Evolutionary conservation across 148 eudicot genomes (phyloP), one percentile per base, ranked within the genome.

Genomic region (Camellia sinensis): DNA sequence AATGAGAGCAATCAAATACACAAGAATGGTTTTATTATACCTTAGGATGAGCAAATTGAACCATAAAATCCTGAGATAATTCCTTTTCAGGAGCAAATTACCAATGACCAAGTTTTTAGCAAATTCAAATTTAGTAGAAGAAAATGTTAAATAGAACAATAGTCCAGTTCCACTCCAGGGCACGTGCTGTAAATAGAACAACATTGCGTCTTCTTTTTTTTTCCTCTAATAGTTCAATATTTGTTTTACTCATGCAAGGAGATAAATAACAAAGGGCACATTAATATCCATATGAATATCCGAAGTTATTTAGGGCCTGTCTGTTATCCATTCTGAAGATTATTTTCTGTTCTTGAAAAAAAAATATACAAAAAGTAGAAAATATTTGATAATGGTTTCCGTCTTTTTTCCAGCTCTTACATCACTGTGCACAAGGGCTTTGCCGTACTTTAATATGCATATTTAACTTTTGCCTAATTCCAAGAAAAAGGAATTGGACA

Each of bases 111-210:
- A 29, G 15, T 54, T 73, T 52, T 40, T 53, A 50, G 2, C n/a
- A 13, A 14, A 11, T 14, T 72, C 61, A 72, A 52, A 13, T 72
- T 72, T 19, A 72, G 67, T 19, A 22, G 59, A 0, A 22, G 61
- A 50, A 3, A n/a, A 50, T 19, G 37, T 22, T 21, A 53, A 22
- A 57, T 50, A 59, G 29, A 1, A 52, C 70, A 3, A 50, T 3
- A 67, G 75, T 53, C 75, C 75, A 72, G 19, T 11, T 50, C 75
- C 75, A 72, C 18, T 19, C 59, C 61, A 22, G 22, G n/a, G 44
- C 61, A 22, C 60, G 19, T 52, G 54, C 53, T 18, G 54, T 45
- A 0, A n/a, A 45, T 6, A 12, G 2, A 44, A n/a, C 29, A 45
- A 68, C 9, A 70, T 70, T 22, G 37, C 11, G n/a, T 10, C n/a